These are phyloP conservation scores for Sporothrix luriei DNA, from an alignment of 2,329 filamentous ascomycete species.

Conservation along the genomic window DNA sequence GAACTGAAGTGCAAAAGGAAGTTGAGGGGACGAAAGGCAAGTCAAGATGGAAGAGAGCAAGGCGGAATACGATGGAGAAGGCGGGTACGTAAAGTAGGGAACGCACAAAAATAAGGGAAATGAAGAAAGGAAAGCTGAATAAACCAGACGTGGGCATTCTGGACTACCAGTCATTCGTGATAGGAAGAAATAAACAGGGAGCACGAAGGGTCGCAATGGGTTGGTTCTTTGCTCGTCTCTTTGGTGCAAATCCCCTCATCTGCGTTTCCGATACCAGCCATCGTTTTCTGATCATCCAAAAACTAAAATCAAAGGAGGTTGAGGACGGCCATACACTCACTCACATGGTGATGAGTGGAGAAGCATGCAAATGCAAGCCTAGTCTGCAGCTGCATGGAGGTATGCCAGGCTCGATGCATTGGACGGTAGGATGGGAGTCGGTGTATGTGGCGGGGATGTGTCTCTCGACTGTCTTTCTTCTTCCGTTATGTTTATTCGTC, in stretches of 20 bases:
- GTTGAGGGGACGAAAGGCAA: background rate
- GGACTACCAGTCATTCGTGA: background rate
- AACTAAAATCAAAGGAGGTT: background rate
- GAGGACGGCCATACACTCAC: background rate
- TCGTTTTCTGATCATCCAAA: background rate
- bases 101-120: background rate
- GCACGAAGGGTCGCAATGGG: too few species aligned
- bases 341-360: conserved; percentile 3
- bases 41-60: background rate
- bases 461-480: background rate
- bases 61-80: background rate
- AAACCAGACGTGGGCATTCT: background rate
- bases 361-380: background rate
- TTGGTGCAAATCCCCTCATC: background rate
- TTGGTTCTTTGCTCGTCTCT: background rate
- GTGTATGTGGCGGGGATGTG: conserved; percentile 21
- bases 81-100: background rate
- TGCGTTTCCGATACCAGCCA: background rate
- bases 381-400: background rate
- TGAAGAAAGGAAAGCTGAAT: background rate
- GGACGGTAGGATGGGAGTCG: background rate
- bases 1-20: background rate
- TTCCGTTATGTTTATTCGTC: background rate
- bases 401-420: background rate
- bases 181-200: background rate